Evolutionary conservation across 2,329 filamentous ascomycete genomes (phyloP).

Genomic region (Aspergillus piperis): DNA sequence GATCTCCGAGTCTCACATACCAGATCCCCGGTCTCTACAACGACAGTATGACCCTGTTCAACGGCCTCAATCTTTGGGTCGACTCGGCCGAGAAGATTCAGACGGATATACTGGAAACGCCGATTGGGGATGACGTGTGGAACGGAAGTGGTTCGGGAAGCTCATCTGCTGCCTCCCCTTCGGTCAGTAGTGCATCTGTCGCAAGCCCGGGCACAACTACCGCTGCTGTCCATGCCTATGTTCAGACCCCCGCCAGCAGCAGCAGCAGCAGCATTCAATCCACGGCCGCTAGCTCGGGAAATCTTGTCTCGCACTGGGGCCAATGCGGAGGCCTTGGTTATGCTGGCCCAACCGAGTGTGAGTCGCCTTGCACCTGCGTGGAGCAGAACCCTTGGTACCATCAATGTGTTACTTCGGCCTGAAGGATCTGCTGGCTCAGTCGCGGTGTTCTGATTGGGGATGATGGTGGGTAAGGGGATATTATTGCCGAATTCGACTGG

Average conservation of each 20-base stretch:
- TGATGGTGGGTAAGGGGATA: no score
- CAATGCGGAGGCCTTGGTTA: neutral
- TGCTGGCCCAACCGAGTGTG: neutral
- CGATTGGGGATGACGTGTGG: slow-evolving; percentile 20
- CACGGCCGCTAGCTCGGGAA: neutral
- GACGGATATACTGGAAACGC: slow-evolving; percentile 16
- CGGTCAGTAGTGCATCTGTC: neutral
- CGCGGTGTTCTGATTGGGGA: no score
- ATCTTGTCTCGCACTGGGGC: neutral
- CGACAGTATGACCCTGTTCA: slow-evolving; percentile 21
- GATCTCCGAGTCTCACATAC: slow-evolving; percentile 12
- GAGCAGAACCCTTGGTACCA: neutral
- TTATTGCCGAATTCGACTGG: no score
- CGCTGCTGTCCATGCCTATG: neutral
- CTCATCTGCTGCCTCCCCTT: neutral
- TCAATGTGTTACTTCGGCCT: no score
- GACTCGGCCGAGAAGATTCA: slow-evolving; percentile 14
- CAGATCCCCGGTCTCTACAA: slow-evolving; percentile 24
- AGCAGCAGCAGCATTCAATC: no score
- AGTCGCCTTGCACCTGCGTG: neutral
- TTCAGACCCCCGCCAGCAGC: neutral
- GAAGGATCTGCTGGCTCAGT: no score
- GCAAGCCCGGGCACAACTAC: neutral
- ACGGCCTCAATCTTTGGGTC: slow-evolving; percentile 20
- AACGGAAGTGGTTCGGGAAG: slow-evolving; percentile 2